These are phyloP conservation scores for Cornus suecica DNA, from an alignment of 148 eudicot genomes.

Conservation along the genomic window DNA sequence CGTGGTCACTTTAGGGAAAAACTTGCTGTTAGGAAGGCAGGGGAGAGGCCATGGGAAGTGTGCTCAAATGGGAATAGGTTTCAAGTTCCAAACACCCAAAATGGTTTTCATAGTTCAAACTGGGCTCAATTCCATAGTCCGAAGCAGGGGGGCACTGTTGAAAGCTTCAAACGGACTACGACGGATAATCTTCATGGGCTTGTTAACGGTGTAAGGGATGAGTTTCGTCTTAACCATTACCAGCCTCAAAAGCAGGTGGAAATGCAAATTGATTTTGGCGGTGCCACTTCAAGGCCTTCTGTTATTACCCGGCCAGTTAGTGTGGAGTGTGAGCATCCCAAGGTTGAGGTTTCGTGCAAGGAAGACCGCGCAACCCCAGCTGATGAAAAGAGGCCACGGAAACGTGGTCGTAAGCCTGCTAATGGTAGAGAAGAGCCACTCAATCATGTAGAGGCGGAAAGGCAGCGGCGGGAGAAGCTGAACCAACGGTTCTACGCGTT, in stretches of 20 bases:
- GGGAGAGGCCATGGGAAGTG: slow-evolving; percentile 34
- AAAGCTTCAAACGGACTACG: slow-evolving; percentile 37
- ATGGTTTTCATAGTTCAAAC: slow-evolving; percentile 35
- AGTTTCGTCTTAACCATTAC: slow-evolving; percentile 36
- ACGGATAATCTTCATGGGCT: slow-evolving; percentile 24
- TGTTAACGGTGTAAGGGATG: slow-evolving; percentile 49
- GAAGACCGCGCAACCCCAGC: slow-evolving; percentile 28
- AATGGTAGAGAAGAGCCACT: slow-evolving; percentile 69
- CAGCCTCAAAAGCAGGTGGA: slow-evolving; percentile 46
- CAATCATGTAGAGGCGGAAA: slow-evolving; percentile 93
- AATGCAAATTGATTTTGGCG: slow-evolving; percentile 76
- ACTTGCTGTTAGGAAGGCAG: slow-evolving; percentile 59
- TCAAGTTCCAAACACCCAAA: slow-evolving; percentile 36
- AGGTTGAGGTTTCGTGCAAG: slow-evolving; percentile 43
- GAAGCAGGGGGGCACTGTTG: slow-evolving; percentile 31
- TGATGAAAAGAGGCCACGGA: slow-evolving; percentile 46
- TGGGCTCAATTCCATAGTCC: slow-evolving; percentile 42
- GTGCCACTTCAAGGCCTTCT: slow-evolving; percentile 50
- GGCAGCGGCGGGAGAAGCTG: slow-evolving; percentile 83
- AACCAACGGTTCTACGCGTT: slow-evolving; percentile 88
- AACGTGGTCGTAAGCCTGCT: slow-evolving; percentile 60
- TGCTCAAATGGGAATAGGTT: slow-evolving; percentile 38
- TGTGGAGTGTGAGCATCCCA: slow-evolving; percentile 60
- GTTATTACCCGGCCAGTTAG: slow-evolving; percentile 31
- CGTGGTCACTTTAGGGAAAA: slow-evolving; percentile 54